phyloP scores from a whole-genome alignment of 805 yeast genomes.

The Sugiyamaella lignohabitans region DNA sequence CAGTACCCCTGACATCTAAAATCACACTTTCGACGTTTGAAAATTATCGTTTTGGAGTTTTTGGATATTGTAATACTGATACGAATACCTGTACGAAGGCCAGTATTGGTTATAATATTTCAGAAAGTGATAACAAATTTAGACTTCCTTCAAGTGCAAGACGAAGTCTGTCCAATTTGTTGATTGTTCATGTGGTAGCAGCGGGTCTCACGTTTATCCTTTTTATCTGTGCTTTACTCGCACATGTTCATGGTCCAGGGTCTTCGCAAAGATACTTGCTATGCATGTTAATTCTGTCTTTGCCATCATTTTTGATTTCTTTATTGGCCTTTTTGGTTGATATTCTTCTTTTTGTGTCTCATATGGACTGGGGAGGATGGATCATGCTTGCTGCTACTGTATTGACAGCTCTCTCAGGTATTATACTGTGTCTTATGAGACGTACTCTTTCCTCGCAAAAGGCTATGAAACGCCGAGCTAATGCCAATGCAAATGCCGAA shows the following conservation, averaged over 20 bases:
- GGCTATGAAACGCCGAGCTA: constrained; percentile 21
- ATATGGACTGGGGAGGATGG: constrained; percentile 83
- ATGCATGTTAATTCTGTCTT: constrained; percentile 48
- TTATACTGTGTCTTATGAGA: constrained; percentile 65
- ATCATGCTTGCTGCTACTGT: constrained; percentile 63
- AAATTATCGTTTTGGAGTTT: constrained; percentile 57
- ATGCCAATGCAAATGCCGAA: constrained; percentile 10
- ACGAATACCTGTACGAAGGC: constrained; percentile 36
- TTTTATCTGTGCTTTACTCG: constrained; percentile 35
- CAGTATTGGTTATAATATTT: constrained; percentile 39
- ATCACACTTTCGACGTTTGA: constrained; percentile 46
- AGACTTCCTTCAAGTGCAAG: constrained; percentile 55
- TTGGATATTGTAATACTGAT: constrained; percentile 50
- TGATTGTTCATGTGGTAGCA: constrained; percentile 64
- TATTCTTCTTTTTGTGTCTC: constrained; percentile 67
- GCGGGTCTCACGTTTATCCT: constrained; percentile 48
- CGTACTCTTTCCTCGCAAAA: constrained; percentile 42
- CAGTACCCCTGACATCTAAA: constrained; percentile 50
- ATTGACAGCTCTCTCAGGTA: constrained; percentile 54
- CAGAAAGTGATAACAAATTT: constrained; percentile 35
- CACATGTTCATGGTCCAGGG: constrained; percentile 37
- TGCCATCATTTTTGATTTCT: constrained; percentile 63
- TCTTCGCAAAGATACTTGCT: constrained; percentile 41
- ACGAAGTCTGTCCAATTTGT: constrained; percentile 49
- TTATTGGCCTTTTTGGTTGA: constrained; percentile 77